Evolutionary conservation across 305 asterid genomes (phyloP).

Genomic region (Solanum hybrid): DNA sequence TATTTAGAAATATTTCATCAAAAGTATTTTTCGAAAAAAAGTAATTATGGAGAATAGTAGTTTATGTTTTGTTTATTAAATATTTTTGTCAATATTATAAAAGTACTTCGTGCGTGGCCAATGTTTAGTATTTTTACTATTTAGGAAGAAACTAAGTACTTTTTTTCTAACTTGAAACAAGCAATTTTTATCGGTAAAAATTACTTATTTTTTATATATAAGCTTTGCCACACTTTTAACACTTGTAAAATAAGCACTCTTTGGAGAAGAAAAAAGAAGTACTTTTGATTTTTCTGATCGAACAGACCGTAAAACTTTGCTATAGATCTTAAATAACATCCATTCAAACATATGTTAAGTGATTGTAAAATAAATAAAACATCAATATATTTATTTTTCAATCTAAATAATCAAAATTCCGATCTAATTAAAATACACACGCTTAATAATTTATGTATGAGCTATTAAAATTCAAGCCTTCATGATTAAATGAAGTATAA

Average conservation of each 20-base stretch:
- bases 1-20: neutral
- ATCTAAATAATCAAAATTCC: neutral
- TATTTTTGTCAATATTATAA: neutral
- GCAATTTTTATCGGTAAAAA: neutral
- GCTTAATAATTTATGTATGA: neutral
- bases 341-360: neutral
- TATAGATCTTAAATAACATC: neutral
- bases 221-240: neutral
- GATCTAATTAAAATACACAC: neutral
- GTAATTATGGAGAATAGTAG: neutral
- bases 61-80: too few species aligned
- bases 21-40: too few species aligned
- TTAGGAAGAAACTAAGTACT: neutral
- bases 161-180: neutral
- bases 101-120: neutral
- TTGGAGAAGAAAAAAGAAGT: too few species aligned
- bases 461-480: neutral
- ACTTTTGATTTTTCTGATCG: too few species aligned
- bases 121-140: neutral
- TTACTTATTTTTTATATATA: too few species aligned
- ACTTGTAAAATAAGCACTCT: neutral
- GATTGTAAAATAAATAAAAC: neutral
- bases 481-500: neutral
- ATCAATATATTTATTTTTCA: neutral
- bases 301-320: neutral